These are phyloP conservation scores for Boletus sensibilis DNA, from an alignment of 768 basidiomycete species.

Conservation along the genomic window DNA sequence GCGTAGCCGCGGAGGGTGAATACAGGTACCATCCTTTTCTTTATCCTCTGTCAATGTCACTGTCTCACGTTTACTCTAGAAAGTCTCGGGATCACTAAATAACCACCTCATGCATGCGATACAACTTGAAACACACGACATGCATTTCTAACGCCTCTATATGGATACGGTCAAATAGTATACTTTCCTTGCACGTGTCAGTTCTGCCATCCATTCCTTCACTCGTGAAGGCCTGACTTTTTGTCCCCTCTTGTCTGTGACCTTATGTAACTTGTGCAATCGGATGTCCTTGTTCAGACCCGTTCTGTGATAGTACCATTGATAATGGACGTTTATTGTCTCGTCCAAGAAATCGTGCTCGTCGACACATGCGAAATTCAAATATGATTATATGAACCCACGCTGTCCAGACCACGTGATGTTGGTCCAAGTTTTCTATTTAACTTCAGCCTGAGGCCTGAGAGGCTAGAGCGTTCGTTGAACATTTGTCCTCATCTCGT, in stretches of 20 bases:
- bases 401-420: not conserved
- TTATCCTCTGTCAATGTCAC: not conserved
- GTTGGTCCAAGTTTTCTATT: not conserved
- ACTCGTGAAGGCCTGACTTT: not conserved
- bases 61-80: constrained; percentile 37
- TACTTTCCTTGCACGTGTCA: constrained; percentile 4
- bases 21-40: constrained; percentile 60
- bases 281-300: constrained; percentile 1
- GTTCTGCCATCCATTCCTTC: constrained; percentile 3
- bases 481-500: not conserved
- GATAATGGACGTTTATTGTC: not conserved
- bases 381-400: not conserved
- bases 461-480: not conserved
- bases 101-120: not conserved
- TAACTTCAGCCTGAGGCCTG: no score
- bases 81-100: constrained; percentile 88
- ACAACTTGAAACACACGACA: not conserved
- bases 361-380: not conserved
- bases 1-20: constrained; percentile 90
- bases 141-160: constrained; percentile 7
- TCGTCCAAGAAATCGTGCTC: not conserved
- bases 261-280: constrained; percentile 10
- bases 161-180: constrained; percentile 15
- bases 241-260: constrained; percentile 8
- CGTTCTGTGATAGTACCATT: not conserved